A percentile compares a stretch with the other conserved stretches of the same genome.
phyloP scores from a whole-genome alignment of 345 rosid species.

The Chamaenerion angustifolium region DNA sequence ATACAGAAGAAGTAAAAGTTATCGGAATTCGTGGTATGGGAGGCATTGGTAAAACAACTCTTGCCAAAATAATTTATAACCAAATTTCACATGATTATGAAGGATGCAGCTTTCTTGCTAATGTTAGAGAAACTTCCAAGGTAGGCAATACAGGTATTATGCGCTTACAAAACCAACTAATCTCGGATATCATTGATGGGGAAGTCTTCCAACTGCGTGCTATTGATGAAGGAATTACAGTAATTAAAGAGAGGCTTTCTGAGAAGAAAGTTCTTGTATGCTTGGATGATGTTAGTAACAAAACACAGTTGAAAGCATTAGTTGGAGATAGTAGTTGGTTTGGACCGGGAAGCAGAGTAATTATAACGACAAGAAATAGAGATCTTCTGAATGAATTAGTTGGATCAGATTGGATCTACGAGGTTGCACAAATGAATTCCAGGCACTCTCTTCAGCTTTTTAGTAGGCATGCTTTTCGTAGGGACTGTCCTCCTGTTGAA shows the following conservation, averaged over 20 bases:
- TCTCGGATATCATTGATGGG: neutral
- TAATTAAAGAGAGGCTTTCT: neutral
- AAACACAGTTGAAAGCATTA: neutral
- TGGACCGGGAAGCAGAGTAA: slow-evolving; percentile 2
- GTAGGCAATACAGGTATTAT: neutral
- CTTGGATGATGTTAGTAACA: neutral
- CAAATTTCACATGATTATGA: neutral
- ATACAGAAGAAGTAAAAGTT: neutral
- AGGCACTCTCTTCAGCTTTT: neutral
- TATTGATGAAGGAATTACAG: neutral
- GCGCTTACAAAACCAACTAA: neutral
- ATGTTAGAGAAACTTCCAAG: neutral
- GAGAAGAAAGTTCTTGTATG: neutral
- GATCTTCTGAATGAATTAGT: neutral
- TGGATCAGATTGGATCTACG: neutral
- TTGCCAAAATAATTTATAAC: slow-evolving; percentile 1
- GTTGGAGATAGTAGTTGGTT: neutral
- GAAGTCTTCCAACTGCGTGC: neutral
- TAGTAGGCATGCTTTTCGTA: slow-evolving; percentile 3
- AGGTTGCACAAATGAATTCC: neutral
- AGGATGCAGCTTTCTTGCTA: slow-evolving; percentile 1
- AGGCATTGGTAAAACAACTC: slow-evolving; percentile 7
- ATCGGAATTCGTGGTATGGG: slow-evolving; percentile 1
- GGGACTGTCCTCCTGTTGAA: neutral
- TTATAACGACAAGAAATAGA: slow-evolving; percentile 2